Percentiles rank a stretch among this genome's conserved stretches.
Evolutionary conservation across 768 basidiomycete species (phyloP).

Genomic region (Psilocybe sp.): DNA sequence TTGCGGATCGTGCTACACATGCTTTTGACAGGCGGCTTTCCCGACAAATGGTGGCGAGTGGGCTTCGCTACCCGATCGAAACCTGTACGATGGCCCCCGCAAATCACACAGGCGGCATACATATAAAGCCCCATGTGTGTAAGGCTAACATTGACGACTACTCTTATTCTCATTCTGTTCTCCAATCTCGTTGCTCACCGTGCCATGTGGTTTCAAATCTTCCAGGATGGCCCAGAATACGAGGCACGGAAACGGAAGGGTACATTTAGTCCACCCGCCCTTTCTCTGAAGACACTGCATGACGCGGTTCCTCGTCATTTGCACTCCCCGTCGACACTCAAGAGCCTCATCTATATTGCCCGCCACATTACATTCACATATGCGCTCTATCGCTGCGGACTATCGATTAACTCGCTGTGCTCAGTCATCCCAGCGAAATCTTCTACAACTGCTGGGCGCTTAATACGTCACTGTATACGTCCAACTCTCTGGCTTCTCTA

Average conservation of each 20-base stretch:
- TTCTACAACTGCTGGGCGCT: slow-evolving; percentile 4
- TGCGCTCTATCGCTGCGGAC: slow-evolving; percentile 36
- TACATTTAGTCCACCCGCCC: slow-evolving; percentile 39
- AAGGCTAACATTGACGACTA: neutral
- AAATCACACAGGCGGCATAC: too few species aligned
- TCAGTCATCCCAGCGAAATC: slow-evolving; percentile 24
- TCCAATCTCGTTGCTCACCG: neutral
- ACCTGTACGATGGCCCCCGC: too few species aligned
- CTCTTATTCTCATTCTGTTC: neutral
- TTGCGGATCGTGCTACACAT: too few species aligned
- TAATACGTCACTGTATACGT: slow-evolving; percentile 18
- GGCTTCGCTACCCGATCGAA: too few species aligned
- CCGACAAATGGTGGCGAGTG: too few species aligned
- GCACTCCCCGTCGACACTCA: slow-evolving; percentile 41
- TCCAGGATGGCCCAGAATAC: slow-evolving; percentile 49
- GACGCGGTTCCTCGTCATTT: slow-evolving; percentile 47
- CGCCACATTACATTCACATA: slow-evolving; percentile 39
- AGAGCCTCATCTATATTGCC: slow-evolving; percentile 39
- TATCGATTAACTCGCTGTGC: slow-evolving; percentile 9
- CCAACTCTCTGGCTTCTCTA: slow-evolving; percentile 40
- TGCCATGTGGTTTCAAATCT: slow-evolving; percentile 35
- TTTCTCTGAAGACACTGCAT: slow-evolving; percentile 42
- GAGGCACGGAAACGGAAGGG: slow-evolving; percentile 33
- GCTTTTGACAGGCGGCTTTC: too few species aligned
- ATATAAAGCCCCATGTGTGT: too few species aligned